phyloP scores from a whole-genome alignment of 2,329 filamentous ascomycete species.

The Trichophyton schoenleinii region DNA sequence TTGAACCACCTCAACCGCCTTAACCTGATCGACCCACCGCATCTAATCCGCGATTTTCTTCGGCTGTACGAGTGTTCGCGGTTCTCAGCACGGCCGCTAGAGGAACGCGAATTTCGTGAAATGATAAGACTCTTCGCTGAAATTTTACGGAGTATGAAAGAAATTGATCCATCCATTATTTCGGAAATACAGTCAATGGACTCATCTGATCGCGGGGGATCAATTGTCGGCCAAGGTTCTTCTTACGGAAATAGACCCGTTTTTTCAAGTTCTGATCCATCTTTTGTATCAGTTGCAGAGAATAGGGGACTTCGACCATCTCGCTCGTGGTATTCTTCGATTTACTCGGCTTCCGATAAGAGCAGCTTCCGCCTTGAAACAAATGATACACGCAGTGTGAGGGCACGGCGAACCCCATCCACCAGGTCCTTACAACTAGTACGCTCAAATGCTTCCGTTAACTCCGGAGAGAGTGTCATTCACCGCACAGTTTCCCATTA shows the following conservation, averaged over 20 bases:
- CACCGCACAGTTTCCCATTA: conserved; percentile 21
- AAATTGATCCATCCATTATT: conserved; percentile 45
- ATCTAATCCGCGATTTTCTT: conserved; percentile 51
- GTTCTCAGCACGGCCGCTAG: conserved; percentile 60
- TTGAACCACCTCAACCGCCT: conserved; percentile 56
- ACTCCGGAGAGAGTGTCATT: conserved; percentile 30
- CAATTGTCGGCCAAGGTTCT: background rate
- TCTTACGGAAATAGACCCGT: background rate
- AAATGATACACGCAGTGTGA: conserved; percentile 7
- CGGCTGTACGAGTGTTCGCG: conserved; percentile 69
- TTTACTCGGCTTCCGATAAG: conserved; percentile 7
- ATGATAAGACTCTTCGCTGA: conserved; percentile 79
- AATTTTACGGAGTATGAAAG: conserved; percentile 62
- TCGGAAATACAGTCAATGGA: conserved; percentile 20
- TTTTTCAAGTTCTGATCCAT: conserved; percentile 2
- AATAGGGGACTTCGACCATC: background rate
- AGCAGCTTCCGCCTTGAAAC: conserved; percentile 16
- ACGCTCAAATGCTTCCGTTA: conserved; percentile 23
- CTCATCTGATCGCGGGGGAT: background rate
- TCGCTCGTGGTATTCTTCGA: background rate
- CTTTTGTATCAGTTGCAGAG: conserved; percentile 7
- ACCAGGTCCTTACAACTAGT: conserved; percentile 24
- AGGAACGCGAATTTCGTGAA: conserved; percentile 57
- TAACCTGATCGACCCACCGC: conserved; percentile 46
- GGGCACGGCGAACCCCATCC: conserved; percentile 21